These are phyloP conservation scores for Mallotus nudiflorus DNA, from an alignment of 345 rosid genomes.

Conservation along the genomic window DNA sequence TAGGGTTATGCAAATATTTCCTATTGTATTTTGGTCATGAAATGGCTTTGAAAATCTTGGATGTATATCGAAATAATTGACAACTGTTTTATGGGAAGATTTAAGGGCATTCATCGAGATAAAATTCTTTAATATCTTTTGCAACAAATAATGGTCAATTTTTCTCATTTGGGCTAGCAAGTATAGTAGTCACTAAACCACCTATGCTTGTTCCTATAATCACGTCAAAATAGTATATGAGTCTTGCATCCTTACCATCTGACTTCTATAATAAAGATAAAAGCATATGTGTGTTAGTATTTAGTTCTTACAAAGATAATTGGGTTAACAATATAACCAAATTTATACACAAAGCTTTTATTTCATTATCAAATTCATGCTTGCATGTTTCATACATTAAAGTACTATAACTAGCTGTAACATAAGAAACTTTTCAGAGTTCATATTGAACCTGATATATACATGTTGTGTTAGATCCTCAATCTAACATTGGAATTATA, in stretches of 20 bases:
- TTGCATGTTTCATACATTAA: too few species aligned
- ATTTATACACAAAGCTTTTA: too few species aligned
- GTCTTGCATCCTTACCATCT: slow-evolving; percentile 35
- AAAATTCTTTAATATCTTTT: slow-evolving; percentile 27
- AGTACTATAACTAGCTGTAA: too few species aligned
- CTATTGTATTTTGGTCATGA: slow-evolving; percentile 1
- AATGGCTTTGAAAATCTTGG: background rate
- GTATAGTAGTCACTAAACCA: slow-evolving; percentile 35
- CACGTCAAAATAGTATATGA: slow-evolving; percentile 34
- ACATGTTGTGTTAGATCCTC: too few species aligned
- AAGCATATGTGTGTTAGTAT: too few species aligned
- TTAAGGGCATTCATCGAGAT: slow-evolving; percentile 26
- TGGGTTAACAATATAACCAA: too few species aligned
- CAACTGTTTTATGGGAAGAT: slow-evolving; percentile 23
- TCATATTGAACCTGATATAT: too few species aligned
- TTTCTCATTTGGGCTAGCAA: slow-evolving; percentile 24
- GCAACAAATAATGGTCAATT: slow-evolving; percentile 30
- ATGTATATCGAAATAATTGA: background rate
- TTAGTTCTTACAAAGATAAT: too few species aligned
- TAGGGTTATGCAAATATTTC: background rate
- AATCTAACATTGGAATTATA: too few species aligned
- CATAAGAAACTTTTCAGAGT: too few species aligned
- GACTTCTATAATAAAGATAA: slow-evolving; percentile 15
- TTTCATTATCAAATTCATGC: too few species aligned
- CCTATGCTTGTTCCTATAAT: slow-evolving; percentile 34